phyloP scores from a whole-genome alignment of 2,329 filamentous ascomycete species.

The Aaosphaeria pasadenensis region DNA sequence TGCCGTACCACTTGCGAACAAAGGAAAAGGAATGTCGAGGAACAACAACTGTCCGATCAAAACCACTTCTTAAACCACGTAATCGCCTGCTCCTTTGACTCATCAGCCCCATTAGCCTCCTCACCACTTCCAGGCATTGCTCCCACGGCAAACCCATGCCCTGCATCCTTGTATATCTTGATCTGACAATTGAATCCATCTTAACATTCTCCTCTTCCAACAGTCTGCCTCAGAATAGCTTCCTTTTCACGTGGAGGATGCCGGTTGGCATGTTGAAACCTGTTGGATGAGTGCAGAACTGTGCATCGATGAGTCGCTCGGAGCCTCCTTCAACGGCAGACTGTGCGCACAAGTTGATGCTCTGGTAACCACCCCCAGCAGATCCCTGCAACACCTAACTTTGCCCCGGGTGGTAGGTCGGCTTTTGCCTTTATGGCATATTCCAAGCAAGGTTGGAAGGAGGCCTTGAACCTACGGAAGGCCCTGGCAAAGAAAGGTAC shows the following conservation, averaged over 20 bases:
- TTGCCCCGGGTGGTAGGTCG: constrained; percentile 8
- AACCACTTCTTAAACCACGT: constrained; percentile 23
- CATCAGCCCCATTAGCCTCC: constrained; percentile 16
- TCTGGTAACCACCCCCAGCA: constrained; percentile 22
- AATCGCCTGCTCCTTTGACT: constrained; percentile 19
- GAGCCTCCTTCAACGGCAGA: constrained; percentile 8
- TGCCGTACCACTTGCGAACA: too few species aligned
- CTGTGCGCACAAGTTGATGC: constrained; percentile 11
- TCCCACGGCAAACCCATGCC: constrained; percentile 24
- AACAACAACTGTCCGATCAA: constrained; percentile 6
- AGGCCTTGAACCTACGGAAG: constrained; percentile 17
- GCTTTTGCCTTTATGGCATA: constrained; percentile 11
- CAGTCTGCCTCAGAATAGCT: constrained; percentile 11
- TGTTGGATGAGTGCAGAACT: constrained; percentile 11
- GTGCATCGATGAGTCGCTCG: constrained; percentile 9
- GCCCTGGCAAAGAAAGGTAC: constrained; percentile 5
- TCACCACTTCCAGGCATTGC: constrained; percentile 14
- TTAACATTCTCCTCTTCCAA: constrained; percentile 11
- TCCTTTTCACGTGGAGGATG: constrained; percentile 11
- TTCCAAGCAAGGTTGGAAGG: constrained; percentile 2
- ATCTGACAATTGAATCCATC: constrained; percentile 15
- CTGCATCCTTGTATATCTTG: constrained; percentile 13
- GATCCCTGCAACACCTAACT: constrained; percentile 8
- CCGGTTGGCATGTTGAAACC: constrained; percentile 11
- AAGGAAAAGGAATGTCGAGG: too few species aligned